Conservation (phyloP, 371 early-diverging fungal genomes). For the Rozella allomycis region DNA sequence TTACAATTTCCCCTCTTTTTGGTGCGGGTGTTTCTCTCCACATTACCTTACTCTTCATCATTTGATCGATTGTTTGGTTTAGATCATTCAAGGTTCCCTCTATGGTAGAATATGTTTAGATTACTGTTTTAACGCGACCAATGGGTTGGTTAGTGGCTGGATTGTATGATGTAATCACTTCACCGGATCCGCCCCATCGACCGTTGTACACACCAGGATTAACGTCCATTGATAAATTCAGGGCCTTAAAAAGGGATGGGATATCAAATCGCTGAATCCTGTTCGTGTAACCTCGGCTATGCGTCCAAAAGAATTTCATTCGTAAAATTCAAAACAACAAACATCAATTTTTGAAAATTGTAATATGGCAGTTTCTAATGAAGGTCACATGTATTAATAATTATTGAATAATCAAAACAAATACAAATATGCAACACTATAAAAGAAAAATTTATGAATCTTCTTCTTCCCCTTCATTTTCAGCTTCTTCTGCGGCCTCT, state of each 20-base stretch:
- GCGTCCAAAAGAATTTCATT: no score
- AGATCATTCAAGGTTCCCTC: constrained; percentile 12
- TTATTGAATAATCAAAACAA: no score
- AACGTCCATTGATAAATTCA: no score
- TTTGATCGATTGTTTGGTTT: constrained; percentile 26
- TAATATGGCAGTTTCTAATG: no score
- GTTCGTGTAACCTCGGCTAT: no score
- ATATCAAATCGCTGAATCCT: no score
- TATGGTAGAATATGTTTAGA: constrained; percentile 14
- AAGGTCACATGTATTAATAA: no score
- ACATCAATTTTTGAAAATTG: no score
- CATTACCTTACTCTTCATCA: constrained; percentile 36
- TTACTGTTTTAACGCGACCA: constrained; percentile 51
- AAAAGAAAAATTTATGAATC: no score
- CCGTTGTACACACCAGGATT: constrained; percentile 77
- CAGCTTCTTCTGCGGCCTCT: constrained; percentile 7
- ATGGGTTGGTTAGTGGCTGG: constrained; percentile 73
- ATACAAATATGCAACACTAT: no score
- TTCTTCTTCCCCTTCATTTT: constrained; percentile 10
- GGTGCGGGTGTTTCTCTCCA: constrained; percentile 65
- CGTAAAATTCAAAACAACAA: no score
- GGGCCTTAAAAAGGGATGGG: no score
- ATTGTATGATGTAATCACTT: constrained; percentile 45
- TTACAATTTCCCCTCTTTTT: constrained; percentile 69
- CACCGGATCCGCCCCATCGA: constrained; percentile 60